Conservation (phyloP, 2,329 filamentous ascomycete genomes). For the Arthrobotrys entomopaga region DNA sequence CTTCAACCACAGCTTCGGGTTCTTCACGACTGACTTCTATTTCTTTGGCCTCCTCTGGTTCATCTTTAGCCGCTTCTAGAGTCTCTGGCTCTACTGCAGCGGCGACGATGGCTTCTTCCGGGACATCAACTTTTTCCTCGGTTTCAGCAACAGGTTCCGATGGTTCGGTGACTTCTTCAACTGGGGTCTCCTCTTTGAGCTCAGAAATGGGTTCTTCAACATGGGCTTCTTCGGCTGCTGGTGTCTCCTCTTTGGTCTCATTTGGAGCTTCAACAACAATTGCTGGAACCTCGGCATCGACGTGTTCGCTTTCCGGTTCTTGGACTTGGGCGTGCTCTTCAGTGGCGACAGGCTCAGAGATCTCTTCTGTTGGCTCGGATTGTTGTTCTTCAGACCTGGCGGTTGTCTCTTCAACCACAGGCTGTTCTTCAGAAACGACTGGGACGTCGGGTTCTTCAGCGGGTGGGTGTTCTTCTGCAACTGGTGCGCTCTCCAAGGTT, state of each 20-base stretch:
- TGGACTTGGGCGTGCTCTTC: conserved; percentile 4
- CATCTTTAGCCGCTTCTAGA: conserved; percentile 22
- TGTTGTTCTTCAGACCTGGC: neutral
- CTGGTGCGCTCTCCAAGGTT: neutral
- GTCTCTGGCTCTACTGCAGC: conserved; percentile 19
- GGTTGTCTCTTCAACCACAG: conserved; percentile 10
- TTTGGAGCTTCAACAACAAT: conserved; percentile 1
- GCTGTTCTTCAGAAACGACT: conserved; percentile 4
- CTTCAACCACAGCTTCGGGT: conserved; percentile 8
- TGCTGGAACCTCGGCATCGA: conserved; percentile 7
- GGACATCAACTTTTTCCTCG: neutral
- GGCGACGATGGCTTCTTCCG: conserved; percentile 8
- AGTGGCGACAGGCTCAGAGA: conserved; percentile 14
- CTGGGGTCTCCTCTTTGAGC: conserved; percentile 7
- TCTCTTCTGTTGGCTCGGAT: conserved; percentile 12
- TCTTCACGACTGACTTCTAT: conserved; percentile 14
- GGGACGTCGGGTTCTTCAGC: conserved; percentile 12
- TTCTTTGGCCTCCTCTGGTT: conserved; percentile 28
- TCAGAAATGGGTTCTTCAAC: neutral
- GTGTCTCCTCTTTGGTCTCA: conserved; percentile 3
- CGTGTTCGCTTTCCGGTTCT: neutral
- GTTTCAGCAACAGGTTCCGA: conserved; percentile 7
- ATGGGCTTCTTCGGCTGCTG: neutral
- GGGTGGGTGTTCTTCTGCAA: neutral
- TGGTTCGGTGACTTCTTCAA: conserved; percentile 9